Evolutionary conservation across 768 basidiomycete species (phyloP).

Genomic region (Suillus hirtellus): DNA sequence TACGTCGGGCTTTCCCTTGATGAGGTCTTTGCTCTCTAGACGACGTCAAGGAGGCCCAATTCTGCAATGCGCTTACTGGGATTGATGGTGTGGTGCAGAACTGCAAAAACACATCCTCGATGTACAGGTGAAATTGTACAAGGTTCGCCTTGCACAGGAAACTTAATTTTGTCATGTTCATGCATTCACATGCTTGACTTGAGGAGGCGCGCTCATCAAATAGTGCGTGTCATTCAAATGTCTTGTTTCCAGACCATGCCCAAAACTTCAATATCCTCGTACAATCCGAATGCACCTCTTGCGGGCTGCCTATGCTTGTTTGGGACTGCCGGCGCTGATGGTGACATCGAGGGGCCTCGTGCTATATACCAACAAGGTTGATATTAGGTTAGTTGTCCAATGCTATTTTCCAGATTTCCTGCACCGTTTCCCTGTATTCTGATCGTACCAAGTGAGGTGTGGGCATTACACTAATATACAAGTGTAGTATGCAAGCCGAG

Average conservation of each 20-base stretch:
- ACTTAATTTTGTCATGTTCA: not conserved
- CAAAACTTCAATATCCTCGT: not conserved
- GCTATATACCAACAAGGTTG: not conserved
- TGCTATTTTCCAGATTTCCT: not conserved
- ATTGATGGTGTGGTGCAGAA: not conserved
- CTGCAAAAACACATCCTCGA: not conserved
- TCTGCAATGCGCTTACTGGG: not conserved
- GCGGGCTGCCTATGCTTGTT: not conserved
- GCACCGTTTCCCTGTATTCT: not conserved
- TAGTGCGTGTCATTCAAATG: slow-evolving; percentile 38
- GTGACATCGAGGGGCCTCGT: not conserved
- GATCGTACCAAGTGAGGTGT: not conserved
- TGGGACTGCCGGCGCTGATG: not conserved
- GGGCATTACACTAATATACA: not conserved
- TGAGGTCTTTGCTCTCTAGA: slow-evolving; percentile 3
- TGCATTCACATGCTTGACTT: slow-evolving; percentile 26
- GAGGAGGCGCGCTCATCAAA: not conserved
- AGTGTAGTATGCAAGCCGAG: not conserved
- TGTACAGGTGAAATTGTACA: not conserved
- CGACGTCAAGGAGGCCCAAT: not conserved
- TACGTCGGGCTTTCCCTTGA: not conserved
- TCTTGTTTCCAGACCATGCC: not conserved
- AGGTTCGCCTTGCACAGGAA: not conserved
- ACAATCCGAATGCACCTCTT: not conserved
- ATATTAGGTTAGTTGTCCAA: not conserved